These are phyloP conservation scores for Diaporthe eres DNA, from an alignment of 2,329 filamentous ascomycete genomes.

Conservation along the genomic window DNA sequence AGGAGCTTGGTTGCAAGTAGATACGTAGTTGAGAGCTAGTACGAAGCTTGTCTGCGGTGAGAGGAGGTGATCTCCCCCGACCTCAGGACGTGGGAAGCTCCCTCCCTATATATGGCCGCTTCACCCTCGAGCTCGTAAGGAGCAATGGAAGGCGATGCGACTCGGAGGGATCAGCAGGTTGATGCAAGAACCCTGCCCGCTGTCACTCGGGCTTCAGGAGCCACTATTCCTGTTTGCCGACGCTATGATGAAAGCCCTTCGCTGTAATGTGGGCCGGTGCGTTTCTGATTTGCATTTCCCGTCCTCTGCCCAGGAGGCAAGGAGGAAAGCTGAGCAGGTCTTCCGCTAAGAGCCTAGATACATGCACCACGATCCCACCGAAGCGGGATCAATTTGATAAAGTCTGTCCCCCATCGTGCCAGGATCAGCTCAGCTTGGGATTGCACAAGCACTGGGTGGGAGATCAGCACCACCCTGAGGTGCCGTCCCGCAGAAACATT, in stretches of 20 bases:
- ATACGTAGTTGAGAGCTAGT: background rate
- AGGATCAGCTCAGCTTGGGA: constrained; percentile 3
- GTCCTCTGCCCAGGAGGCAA: constrained; percentile 2
- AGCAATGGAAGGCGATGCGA: constrained; percentile 2
- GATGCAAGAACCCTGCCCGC: constrained; percentile 33
- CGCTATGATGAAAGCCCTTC: constrained; percentile 38
- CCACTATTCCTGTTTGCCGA: constrained; percentile 26
- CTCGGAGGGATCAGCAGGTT: background rate
- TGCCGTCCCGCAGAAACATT: background rate
- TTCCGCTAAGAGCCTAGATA: background rate
- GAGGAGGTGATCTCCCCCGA: no score
- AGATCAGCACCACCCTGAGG: background rate
- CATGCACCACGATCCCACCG: constrained; percentile 9
- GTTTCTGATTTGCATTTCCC: constrained; percentile 35
- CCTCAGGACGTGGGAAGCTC: constrained; percentile 2
- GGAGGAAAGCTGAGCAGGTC: constrained; percentile 6
- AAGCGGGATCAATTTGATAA: constrained; percentile 21
- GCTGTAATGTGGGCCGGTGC: constrained; percentile 25
- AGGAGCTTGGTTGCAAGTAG: constrained; percentile 29
- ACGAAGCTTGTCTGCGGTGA: background rate
- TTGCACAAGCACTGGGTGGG: background rate
- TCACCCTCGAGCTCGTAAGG: background rate
- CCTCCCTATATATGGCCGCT: constrained; percentile 17
- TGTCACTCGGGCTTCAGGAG: constrained; percentile 22
- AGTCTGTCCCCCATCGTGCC: constrained; percentile 1